Conservation (phyloP, 2,329 filamentous ascomycete genomes). For the Diaporthe helianthi region DNA sequence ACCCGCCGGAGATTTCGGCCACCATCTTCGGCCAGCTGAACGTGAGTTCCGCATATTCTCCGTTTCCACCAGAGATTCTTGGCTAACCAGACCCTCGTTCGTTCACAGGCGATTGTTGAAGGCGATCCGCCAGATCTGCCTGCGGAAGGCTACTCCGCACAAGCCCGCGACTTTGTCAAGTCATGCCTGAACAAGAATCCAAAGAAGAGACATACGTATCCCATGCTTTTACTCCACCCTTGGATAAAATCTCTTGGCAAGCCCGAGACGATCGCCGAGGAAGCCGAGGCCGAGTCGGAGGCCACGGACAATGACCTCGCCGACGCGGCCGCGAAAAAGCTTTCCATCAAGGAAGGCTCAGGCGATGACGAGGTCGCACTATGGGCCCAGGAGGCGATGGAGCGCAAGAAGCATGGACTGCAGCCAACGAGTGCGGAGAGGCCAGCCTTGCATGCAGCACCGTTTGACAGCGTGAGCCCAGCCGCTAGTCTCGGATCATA, state of each 20-base stretch:
- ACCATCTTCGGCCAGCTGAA: slow-evolving; percentile 98
- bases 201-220: slow-evolving; percentile 90
- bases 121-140: slow-evolving; percentile 93
- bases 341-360: slow-evolving; percentile 46
- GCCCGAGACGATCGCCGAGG: slow-evolving; percentile 76
- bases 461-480: slow-evolving; percentile 75
- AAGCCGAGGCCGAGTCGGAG: slow-evolving; percentile 68
- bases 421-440: slow-evolving; percentile 55
- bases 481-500: slow-evolving; percentile 45
- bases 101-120: slow-evolving; percentile 89
- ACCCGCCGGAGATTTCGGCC: slow-evolving; percentile 95
- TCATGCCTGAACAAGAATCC: slow-evolving; percentile 93
- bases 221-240: slow-evolving; percentile 84
- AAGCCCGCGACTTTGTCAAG: slow-evolving; percentile 84
- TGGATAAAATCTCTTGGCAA: slow-evolving; percentile 83
- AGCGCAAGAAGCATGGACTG: slow-evolving; percentile 66
- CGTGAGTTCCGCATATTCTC: slow-evolving; percentile 64
- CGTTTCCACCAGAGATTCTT: slow-evolving; percentile 27
- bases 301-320: slow-evolving; percentile 47
- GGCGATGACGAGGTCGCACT: slow-evolving; percentile 83
- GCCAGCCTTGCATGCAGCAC: slow-evolving; percentile 87
- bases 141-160: slow-evolving; percentile 75
- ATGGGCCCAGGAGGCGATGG: slow-evolving; percentile 80
- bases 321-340: slow-evolving; percentile 37
- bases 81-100: slow-evolving; percentile 35